Conservation (phyloP, 2,329 filamentous ascomycete species). For the Neospermospora avenae region DNA sequence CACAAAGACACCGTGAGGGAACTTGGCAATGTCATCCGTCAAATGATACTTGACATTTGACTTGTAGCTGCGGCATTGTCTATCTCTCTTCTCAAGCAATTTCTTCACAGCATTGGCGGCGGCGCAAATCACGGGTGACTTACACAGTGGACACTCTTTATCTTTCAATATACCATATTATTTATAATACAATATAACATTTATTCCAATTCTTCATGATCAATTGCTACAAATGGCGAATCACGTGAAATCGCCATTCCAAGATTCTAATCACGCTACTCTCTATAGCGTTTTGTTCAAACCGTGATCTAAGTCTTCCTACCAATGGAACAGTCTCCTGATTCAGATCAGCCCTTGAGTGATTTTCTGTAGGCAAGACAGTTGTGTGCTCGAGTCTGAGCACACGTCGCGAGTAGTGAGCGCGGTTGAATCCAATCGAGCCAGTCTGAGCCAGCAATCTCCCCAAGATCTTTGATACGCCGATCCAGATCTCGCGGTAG, state of each 20-base stretch:
- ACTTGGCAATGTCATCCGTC: slow-evolving; percentile 32
- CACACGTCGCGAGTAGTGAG: background rate
- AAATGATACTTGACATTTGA: slow-evolving; percentile 21
- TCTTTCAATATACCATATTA: too few species aligned
- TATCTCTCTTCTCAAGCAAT: background rate
- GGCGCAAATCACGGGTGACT: background rate
- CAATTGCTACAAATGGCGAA: too few species aligned
- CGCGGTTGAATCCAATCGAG: background rate
- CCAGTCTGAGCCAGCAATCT: background rate
- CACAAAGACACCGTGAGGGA: slow-evolving; percentile 40
- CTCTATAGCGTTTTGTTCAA: too few species aligned
- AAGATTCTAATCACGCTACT: too few species aligned
- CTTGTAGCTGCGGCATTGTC: background rate
- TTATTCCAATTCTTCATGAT: background rate
- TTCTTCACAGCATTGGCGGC: background rate
- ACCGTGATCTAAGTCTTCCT: too few species aligned
- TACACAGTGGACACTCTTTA: too few species aligned
- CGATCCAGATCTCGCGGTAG: background rate
- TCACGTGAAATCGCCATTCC: too few species aligned
- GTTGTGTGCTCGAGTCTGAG: background rate
- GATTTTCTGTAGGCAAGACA: too few species aligned
- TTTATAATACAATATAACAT: too few species aligned
- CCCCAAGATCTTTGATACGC: background rate
- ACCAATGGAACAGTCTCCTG: too few species aligned
- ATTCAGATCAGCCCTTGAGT: too few species aligned